Conservation (phyloP, 139 green algal genomes). For the Nannochloris sp. region DNA sequence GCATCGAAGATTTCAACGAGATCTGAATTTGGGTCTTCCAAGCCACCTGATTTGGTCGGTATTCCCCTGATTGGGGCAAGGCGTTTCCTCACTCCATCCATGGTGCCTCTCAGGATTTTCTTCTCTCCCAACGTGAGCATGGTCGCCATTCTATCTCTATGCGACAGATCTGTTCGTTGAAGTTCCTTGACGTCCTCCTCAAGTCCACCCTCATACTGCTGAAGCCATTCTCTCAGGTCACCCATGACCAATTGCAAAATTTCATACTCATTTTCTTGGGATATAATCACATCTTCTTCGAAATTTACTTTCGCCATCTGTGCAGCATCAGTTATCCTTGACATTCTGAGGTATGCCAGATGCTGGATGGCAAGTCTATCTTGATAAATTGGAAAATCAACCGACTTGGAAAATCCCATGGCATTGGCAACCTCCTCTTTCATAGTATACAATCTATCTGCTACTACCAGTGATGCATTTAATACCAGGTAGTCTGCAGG, state of each 20-base stretch:
- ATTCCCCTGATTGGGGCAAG: constrained; percentile 93
- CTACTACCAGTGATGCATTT: constrained; percentile 23
- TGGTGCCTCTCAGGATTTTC: constrained; percentile 54
- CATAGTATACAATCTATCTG: constrained; percentile 37
- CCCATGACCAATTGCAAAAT: constrained; percentile 85
- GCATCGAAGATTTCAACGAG: constrained; percentile 86
- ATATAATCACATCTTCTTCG: constrained; percentile 72
- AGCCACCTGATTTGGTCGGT: constrained; percentile 72
- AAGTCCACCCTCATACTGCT: constrained; percentile 20
- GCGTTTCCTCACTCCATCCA: constrained; percentile 60
- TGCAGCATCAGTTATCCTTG: constrained; percentile 55
- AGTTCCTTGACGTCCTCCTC: constrained; percentile 80
- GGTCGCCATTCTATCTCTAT: constrained; percentile 40
- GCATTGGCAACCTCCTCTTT: constrained; percentile 65
- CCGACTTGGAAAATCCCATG: constrained; percentile 37
- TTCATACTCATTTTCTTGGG: constrained; percentile 94
- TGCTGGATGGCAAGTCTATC: constrained; percentile 87
- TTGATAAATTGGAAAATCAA: constrained; percentile 80
- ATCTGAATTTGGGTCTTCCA: constrained; percentile 86
- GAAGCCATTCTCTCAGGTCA: constrained; percentile 62
- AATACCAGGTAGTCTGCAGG: constrained; percentile 55
- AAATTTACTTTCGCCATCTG: constrained; percentile 78
- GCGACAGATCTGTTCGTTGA: constrained; percentile 37
- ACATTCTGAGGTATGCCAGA: constrained; percentile 79
- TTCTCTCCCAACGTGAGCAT: constrained; percentile 65